A percentile compares a stretch with the other conserved stretches of the same genome.
phyloP scores from a whole-genome alignment of 2,329 filamentous ascomycete species.

The Elsinoe ampelina region DNA sequence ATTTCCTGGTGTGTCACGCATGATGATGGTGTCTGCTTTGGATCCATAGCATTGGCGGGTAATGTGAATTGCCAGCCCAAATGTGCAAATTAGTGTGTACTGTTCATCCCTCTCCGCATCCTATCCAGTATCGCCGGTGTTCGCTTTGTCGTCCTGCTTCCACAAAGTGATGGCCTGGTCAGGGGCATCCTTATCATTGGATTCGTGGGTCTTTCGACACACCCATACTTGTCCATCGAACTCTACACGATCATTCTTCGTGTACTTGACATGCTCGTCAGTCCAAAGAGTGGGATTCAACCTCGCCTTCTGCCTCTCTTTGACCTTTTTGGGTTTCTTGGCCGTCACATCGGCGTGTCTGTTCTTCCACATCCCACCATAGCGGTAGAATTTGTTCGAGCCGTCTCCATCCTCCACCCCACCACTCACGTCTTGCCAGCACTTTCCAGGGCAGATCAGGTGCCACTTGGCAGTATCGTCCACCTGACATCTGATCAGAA shows the following conservation, averaged over 20 bases:
- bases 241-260: constrained; percentile 8
- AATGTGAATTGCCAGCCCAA: not conserved
- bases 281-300: not conserved
- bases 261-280: constrained; percentile 1
- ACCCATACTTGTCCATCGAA: constrained; percentile 6
- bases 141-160: constrained; percentile 14
- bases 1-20: constrained; percentile 10
- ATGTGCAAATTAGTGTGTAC: not conserved
- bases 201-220: constrained; percentile 11
- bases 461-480: constrained; percentile 33
- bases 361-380: constrained; percentile 38
- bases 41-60: constrained; percentile 1
- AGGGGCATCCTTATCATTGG: not conserved
- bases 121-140: not conserved
- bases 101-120: not conserved
- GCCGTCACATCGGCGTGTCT: constrained; percentile 33
- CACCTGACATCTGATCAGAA: constrained; percentile 37
- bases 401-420: constrained; percentile 34
- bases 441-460: constrained; percentile 36
- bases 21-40: constrained; percentile 13
- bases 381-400: constrained; percentile 29
- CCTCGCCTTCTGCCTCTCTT: constrained; percentile 23
- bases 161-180: constrained; percentile 5
- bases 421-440: constrained; percentile 37
- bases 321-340: constrained; percentile 35